Evolutionary conservation across 1,139 yeast species (phyloP), one percentile per base, ranked within the genome.

Genomic region (Suhomyces wounanorum): DNA sequence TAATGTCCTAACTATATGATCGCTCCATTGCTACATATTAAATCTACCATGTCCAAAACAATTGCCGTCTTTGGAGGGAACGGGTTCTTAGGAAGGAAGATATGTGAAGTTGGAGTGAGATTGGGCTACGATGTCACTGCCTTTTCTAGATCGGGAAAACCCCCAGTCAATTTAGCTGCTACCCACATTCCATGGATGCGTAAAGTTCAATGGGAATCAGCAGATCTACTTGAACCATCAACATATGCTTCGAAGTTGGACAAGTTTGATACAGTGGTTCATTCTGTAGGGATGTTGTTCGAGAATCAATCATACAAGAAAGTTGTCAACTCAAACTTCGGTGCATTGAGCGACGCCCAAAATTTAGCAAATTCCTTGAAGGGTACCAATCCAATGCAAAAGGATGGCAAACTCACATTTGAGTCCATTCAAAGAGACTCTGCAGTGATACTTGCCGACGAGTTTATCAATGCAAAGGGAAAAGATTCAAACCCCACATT

Each of bases 21-120:
- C 23, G 14, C 23, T 25, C 42, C 21, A 14, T 37, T 37, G 16
- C 25, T 21, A 37, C 40, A 13, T 8, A 14, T 16, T 21, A 35
- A 48, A 23, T 8, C 49, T 28, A 47, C 4, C 16, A 60, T 58
- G 63, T 49, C 59, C 16, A 69, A 61, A 53, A 64, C 76, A 44
- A 73, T 85, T 47, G 82, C 89, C 8, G 89, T 90, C 0, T 82
- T 91, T 59, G 97, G 97, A 17, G 97, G 97, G 0, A 84, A 83
- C 53, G 97, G 97, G 3, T 89, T 89, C 63, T 69, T 91, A 17
- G 89, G 90, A 18, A 79, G 80, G 52, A 79, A 88, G 52, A 83
- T 91, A 14, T 89, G 96, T 62, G 84, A 84, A 60, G 77, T 78
- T 1, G 96, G 89, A 0, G 69, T 87, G 2, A 70, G 67, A 26